These are phyloP conservation scores for Rhytidhysteron rufulum DNA, from an alignment of 2,329 filamentous ascomycete species.

Conservation along the genomic window DNA sequence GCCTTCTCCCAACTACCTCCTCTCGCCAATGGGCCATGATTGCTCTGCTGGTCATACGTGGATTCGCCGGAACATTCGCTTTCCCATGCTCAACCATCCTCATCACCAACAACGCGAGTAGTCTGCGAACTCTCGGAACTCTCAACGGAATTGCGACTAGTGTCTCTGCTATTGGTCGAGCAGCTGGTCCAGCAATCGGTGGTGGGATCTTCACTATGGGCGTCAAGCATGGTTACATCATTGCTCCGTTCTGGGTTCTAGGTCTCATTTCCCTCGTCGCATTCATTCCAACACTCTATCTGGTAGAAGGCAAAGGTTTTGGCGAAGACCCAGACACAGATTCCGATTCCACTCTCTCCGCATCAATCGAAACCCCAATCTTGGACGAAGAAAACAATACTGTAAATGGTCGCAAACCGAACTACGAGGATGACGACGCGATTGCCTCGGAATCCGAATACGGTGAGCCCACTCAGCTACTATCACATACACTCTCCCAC, in stretches of 20 bases:
- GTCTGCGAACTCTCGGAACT: constrained; percentile 74
- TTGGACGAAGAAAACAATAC: constrained; percentile 13
- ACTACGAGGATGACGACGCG: constrained; percentile 12
- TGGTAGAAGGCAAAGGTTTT: constrained; percentile 71
- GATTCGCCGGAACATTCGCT: constrained; percentile 72
- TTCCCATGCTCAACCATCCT: constrained; percentile 90
- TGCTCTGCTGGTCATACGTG: constrained; percentile 67
- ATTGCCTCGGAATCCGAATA: constrained; percentile 35
- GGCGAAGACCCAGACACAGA: constrained; percentile 35
- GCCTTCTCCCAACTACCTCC: constrained; percentile 52
- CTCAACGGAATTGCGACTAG: constrained; percentile 88
- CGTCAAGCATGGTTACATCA: constrained; percentile 68
- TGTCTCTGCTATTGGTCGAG: constrained; percentile 74
- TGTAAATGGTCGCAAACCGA: constrained; percentile 6
- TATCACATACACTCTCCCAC: constrained; percentile 33
- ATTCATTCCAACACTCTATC: constrained; percentile 67
- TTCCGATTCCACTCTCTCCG: constrained; percentile 7
- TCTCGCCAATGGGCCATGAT: constrained; percentile 61
- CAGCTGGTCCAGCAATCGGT: constrained; percentile 69
- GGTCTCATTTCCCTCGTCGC: constrained; percentile 60
- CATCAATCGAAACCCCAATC: background rate
- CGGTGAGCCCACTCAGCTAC: constrained; percentile 30
- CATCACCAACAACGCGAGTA: constrained; percentile 79
- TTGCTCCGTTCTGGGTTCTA: constrained; percentile 80
- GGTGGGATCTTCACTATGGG: constrained; percentile 74